These are phyloP conservation scores for Discostella pseudostelligera DNA, from an alignment of 108 stramenopile species.

Conservation along the genomic window DNA sequence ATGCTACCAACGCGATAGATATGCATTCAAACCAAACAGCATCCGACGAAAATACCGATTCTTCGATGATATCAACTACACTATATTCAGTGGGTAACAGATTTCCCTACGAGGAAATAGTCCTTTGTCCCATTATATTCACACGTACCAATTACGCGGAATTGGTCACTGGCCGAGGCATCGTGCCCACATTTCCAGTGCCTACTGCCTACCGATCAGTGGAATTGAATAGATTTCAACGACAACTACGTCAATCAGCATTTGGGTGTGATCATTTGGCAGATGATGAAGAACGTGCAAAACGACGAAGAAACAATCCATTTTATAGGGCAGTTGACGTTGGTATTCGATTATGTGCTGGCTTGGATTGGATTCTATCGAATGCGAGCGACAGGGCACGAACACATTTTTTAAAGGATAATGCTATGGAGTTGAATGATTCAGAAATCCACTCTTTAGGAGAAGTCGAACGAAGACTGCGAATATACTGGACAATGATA, in stretches of 20 bases:
- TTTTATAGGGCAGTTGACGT: conserved; percentile 57
- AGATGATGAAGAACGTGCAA: conserved; percentile 4
- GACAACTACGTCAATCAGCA: conserved; percentile 30
- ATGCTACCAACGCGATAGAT: background rate
- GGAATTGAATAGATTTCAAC: conserved; percentile 45
- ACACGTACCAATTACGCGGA: conserved; percentile 65
- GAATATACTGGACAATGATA: conserved; percentile 52
- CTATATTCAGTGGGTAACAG: conserved; percentile 12
- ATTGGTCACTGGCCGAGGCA: conserved; percentile 33
- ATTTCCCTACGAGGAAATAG: conserved; percentile 34
- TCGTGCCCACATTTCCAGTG: conserved; percentile 32
- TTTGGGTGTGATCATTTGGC: conserved; percentile 1
- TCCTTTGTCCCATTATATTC: conserved; percentile 30
- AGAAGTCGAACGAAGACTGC: conserved; percentile 48
- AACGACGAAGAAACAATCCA: conserved; percentile 12
- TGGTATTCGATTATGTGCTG: conserved; percentile 60
- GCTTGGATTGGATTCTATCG: conserved; percentile 50
- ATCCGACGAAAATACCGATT: background rate
- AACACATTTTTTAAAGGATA: background rate
- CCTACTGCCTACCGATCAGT: conserved; percentile 42
- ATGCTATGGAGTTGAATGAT: background rate
- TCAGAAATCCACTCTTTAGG: conserved; percentile 17
- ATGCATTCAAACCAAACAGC: background rate
- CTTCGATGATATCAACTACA: background rate
- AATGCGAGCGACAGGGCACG: background rate